phyloP scores from a whole-genome alignment of 352 stramenopile genomes.

The Phytopythium cucurbitacearum region DNA sequence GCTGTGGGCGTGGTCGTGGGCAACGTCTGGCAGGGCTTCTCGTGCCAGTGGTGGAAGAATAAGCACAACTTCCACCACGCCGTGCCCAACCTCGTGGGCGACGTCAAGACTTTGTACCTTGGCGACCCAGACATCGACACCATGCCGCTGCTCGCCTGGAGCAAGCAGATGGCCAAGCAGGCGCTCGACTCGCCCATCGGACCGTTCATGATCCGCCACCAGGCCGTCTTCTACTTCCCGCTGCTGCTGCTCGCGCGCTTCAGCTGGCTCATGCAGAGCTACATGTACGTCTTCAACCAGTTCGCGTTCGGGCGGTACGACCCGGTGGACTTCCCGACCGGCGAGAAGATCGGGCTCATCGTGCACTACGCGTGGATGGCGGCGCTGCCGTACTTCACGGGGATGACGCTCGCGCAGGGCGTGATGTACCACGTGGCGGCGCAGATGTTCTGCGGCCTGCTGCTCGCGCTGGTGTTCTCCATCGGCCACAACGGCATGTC shows the following conservation, averaged over 20 bases:
- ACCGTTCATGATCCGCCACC: constrained; percentile 89
- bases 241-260: constrained; percentile 96
- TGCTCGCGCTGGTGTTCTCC: constrained; percentile 96
- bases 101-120: constrained; percentile 64
- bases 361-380: constrained; percentile 94
- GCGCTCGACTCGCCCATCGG: constrained; percentile 76
- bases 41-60: constrained; percentile 97
- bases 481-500: constrained; percentile 98
- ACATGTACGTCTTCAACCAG: constrained; percentile 92
- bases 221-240: constrained; percentile 97
- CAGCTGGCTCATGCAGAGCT: constrained; percentile 96
- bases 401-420: constrained; percentile 66
- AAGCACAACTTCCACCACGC: constrained; percentile 99
- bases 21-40: constrained; percentile 98
- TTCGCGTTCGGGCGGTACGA: constrained; percentile 83
- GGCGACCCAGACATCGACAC: constrained; percentile 99
- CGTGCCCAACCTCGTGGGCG: constrained; percentile 96
- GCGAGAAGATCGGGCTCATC: constrained; percentile 68
- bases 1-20: constrained; percentile 92
- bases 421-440: constrained; percentile 81
- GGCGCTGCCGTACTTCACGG: constrained; percentile 56
- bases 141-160: constrained; percentile 98
- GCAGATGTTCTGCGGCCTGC: constrained; percentile 91
- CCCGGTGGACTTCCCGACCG: constrained; percentile 83
- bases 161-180: constrained; percentile 92